Conservation (phyloP, 305 asterid species). For the Caryopteris hybrid region DNA sequence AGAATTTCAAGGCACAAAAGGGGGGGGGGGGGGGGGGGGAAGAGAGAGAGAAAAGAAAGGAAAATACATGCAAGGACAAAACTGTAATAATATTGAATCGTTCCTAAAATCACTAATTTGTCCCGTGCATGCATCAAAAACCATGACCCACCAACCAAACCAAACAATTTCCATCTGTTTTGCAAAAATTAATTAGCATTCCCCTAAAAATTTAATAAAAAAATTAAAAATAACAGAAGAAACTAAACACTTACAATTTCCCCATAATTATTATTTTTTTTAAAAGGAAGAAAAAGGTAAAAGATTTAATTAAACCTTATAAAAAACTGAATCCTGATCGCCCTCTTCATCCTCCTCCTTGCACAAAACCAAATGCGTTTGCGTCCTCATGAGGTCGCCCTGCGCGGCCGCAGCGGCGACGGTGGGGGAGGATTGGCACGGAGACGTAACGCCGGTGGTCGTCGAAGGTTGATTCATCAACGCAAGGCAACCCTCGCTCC, state of each 20-base stretch:
- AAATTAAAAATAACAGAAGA: background rate
- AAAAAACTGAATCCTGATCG: background rate
- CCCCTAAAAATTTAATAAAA: background rate
- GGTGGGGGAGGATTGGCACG: constrained; percentile 19
- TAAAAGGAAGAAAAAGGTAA: background rate
- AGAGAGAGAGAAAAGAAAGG: background rate
- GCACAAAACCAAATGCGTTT: constrained; percentile 23
- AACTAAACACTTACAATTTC: background rate
- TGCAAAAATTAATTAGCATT: constrained; percentile 2
- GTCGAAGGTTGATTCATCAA: constrained; percentile 28
- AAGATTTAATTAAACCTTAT: background rate
- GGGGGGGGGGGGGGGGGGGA: too few relatives aligned
- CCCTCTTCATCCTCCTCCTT: constrained; percentile 20
- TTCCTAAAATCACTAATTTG: background rate
- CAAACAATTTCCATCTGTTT: background rate
- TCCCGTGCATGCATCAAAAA: constrained; percentile 12
- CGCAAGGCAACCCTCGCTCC: constrained; percentile 65
- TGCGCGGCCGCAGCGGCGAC: constrained; percentile 7
- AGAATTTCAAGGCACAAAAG: background rate
- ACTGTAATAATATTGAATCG: background rate
- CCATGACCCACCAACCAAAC: background rate
- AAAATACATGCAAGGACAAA: background rate
- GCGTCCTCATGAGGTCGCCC: constrained; percentile 14
- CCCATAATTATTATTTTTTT: too few relatives aligned
- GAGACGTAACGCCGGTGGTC: constrained; percentile 20